Conservation (phyloP, 768 basidiomycete genomes). For the Lactarius tabidus region DNA sequence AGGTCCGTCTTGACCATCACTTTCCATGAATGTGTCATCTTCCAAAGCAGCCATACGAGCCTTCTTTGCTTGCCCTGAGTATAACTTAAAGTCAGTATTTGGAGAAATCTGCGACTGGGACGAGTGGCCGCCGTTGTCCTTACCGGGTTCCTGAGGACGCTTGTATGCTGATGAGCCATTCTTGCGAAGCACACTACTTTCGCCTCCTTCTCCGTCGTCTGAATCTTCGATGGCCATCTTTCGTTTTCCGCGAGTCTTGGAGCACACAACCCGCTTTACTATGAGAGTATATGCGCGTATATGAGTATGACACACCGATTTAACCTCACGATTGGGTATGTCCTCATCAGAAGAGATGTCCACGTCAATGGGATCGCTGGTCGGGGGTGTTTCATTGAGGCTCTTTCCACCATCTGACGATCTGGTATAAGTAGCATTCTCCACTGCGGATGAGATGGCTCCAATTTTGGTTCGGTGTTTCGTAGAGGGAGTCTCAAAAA, state of each 20-base stretch:
- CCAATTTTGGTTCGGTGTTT: conserved; percentile 26
- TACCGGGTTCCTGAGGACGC: conserved; percentile 19
- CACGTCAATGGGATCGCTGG: conserved; percentile 73
- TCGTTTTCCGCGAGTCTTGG: conserved; percentile 45
- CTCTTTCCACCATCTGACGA: conserved; percentile 51
- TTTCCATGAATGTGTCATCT: conserved; percentile 32
- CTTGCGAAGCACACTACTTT: conserved; percentile 10
- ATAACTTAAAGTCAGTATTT: conserved; percentile 3
- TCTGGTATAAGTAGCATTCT: conserved; percentile 34
- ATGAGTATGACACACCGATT: conserved; percentile 12
- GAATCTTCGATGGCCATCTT: conserved; percentile 68
- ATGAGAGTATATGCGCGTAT: background rate
- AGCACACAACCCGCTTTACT: background rate
- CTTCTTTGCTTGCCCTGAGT: conserved; percentile 52
- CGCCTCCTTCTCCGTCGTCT: conserved; percentile 49
- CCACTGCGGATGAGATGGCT: conserved; percentile 38
- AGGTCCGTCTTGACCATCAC: conserved; percentile 39
- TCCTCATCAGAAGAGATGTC: conserved; percentile 60
- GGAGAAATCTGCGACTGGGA: background rate
- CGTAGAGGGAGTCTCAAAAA: conserved; percentile 25
- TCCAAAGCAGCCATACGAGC: conserved; percentile 49
- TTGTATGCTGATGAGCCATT: conserved; percentile 24
- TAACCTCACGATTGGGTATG: conserved; percentile 29
- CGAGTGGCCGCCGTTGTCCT: background rate
- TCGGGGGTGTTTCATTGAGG: conserved; percentile 60